Conservation (phyloP, 129 eudicot genomes). For the Flaveria bidentis region DNA sequence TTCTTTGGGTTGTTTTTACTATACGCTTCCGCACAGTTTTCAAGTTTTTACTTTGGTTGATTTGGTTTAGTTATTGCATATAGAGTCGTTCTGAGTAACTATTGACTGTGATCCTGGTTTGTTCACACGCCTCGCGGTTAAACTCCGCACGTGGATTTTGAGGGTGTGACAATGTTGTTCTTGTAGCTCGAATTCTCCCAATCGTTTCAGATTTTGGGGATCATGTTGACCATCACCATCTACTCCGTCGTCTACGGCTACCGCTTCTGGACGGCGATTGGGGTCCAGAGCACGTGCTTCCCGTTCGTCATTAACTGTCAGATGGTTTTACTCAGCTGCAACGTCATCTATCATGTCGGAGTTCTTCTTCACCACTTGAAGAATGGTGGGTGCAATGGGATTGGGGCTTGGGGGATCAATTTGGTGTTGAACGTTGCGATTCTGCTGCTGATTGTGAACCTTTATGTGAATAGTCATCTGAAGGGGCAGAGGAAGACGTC, state of each 20-base stretch:
- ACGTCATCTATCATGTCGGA: slow-evolving; percentile 64
- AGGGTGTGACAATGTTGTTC: no score
- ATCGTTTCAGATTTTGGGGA: slow-evolving; percentile 73
- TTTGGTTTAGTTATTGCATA: no score
- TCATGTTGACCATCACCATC: slow-evolving; percentile 47
- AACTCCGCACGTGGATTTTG: no score
- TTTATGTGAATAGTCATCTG: slow-evolving; percentile 56
- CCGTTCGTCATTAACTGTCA: slow-evolving; percentile 80
- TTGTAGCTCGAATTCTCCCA: slow-evolving; percentile 89
- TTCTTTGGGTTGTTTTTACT: no score
- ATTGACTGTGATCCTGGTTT: no score
- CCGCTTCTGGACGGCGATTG: slow-evolving; percentile 87
- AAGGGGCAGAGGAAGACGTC: slow-evolving; percentile 14
- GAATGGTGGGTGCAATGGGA: slow-evolving; percentile 93
- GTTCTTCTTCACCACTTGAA: slow-evolving; percentile 56
- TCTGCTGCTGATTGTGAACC: slow-evolving; percentile 59
- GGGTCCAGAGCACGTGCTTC: slow-evolving; percentile 69
- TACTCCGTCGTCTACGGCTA: slow-evolving; percentile 77
- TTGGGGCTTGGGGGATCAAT: slow-evolving; percentile 85
- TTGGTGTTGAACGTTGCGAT: slow-evolving; percentile 74
- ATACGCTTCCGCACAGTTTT: no score
- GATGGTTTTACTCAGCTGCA: slow-evolving; percentile 51
- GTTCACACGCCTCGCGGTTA: no score
- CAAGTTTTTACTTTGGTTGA: no score
- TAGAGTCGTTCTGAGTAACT: no score